Evolutionary conservation across 805 yeast species (phyloP).

Genomic region (Metschnikowia continentalis): DNA sequence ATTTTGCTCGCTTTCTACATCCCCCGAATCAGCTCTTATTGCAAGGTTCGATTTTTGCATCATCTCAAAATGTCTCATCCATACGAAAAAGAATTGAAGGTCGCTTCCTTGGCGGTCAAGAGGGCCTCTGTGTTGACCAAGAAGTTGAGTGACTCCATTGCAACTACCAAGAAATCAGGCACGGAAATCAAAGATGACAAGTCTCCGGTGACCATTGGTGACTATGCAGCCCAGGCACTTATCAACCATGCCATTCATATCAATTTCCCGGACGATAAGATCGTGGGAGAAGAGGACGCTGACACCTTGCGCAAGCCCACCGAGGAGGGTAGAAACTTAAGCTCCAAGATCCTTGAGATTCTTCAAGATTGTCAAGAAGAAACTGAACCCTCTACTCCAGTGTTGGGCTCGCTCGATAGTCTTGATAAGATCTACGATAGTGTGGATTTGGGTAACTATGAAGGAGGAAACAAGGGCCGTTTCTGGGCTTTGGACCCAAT

Average conservation of each 20-base stretch:
- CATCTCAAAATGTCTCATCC: conserved; percentile 20
- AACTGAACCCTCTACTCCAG: conserved; percentile 29
- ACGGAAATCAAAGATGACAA: conserved; percentile 78
- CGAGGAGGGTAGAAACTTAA: conserved; percentile 44
- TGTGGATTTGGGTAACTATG: conserved; percentile 75
- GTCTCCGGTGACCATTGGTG: conserved; percentile 96
- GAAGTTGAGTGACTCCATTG: conserved; percentile 54
- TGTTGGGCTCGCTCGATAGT: conserved; percentile 41
- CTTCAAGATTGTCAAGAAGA: conserved; percentile 49
- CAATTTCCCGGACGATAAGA: conserved; percentile 78
- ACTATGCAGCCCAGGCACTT: conserved; percentile 92
- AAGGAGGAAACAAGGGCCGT: conserved; percentile 76
- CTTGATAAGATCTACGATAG: conserved; percentile 52
- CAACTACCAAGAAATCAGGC: conserved; percentile 43
- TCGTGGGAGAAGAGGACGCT: conserved; percentile 95
- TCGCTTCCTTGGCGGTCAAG: conserved; percentile 88
- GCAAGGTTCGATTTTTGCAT: background rate
- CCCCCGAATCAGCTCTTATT: conserved; percentile 3
- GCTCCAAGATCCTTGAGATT: conserved; percentile 54
- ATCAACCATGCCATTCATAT: conserved; percentile 76
- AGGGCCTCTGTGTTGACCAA: conserved; percentile 78
- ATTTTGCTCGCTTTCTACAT: conserved; percentile 4
- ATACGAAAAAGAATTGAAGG: conserved; percentile 62
- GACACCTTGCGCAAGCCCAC: conserved; percentile 46
- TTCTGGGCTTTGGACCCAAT: conserved; percentile 98